Conservation (phyloP, 202 grass and related monocot species). For the Schoenoplectus tabernaemontani region DNA sequence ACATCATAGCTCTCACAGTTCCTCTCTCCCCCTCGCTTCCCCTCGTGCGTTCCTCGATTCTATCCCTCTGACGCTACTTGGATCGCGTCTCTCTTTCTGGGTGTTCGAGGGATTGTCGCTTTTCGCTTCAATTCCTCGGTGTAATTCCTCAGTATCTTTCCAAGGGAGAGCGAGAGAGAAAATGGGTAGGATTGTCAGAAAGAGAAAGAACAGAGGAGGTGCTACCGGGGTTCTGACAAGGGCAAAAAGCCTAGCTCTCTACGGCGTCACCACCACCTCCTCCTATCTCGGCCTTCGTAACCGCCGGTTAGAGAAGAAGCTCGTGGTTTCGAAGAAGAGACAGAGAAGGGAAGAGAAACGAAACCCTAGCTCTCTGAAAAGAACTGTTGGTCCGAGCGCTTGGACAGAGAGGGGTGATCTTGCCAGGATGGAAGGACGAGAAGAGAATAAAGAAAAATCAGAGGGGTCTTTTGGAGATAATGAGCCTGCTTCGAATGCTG, state of each 20-base stretch:
- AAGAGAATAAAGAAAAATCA: not conserved
- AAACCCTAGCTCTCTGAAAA: constrained; percentile 3
- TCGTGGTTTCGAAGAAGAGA: not conserved
- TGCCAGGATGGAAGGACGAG: not conserved
- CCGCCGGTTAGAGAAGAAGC: constrained; percentile 27
- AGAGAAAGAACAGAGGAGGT: constrained; percentile 17
- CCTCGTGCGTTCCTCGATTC: not conserved
- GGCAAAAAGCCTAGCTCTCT: not conserved
- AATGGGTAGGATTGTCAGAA: constrained; percentile 16
- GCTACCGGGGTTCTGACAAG: constrained; percentile 17
- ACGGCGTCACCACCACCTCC: constrained; percentile 1
- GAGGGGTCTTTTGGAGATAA: constrained; percentile 16
- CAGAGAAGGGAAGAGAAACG: not conserved
- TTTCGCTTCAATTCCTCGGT: not conserved
- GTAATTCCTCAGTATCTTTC: not conserved
- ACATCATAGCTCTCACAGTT: not conserved
- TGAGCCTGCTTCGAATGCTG: not conserved
- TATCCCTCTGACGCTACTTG: not conserved
- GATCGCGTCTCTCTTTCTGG: constrained; percentile 1
- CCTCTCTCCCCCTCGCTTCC: not conserved
- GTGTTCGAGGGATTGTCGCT: not conserved
- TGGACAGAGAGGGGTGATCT: not conserved
- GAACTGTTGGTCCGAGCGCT: not conserved
- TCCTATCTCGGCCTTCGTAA: constrained; percentile 33
- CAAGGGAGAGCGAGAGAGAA: not conserved